Conservation (phyloP, 306 rosid species). For the Prunus kanzakura region DNA sequence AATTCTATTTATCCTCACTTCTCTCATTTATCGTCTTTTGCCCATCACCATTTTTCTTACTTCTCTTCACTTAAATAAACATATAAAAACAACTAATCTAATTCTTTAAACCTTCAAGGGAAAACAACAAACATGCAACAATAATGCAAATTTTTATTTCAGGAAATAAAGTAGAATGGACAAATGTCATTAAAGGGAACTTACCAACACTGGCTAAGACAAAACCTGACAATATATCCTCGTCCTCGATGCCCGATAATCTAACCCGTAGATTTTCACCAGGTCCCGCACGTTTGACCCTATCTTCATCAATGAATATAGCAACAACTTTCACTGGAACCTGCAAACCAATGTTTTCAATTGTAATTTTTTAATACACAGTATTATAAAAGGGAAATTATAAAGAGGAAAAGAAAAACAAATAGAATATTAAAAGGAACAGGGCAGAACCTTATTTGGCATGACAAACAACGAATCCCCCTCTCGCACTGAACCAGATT, state of each 20-base stretch:
- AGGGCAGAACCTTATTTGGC: slow-evolving; percentile 83
- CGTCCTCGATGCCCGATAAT: slow-evolving; percentile 83
- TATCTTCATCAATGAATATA: slow-evolving; percentile 62
- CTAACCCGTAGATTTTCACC: slow-evolving; percentile 94
- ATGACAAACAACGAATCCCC: slow-evolving; percentile 80
- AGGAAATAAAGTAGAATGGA: background rate
- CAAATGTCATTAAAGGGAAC: background rate
- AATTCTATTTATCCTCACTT: background rate
- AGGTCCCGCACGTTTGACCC: slow-evolving; percentile 85
- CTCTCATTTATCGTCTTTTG: background rate
- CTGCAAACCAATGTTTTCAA: slow-evolving; percentile 37
- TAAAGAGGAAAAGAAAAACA: background rate
- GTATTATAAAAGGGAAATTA: background rate
- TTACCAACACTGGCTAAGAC: slow-evolving; percentile 81
- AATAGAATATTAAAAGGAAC: background rate
- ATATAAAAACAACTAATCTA: background rate
- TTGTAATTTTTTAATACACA: slow-evolving; percentile 8
- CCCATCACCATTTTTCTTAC: background rate
- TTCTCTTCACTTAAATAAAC: background rate
- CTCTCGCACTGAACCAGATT: slow-evolving; percentile 76
- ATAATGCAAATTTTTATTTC: background rate
- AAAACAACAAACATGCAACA: background rate
- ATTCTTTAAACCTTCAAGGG: background rate
- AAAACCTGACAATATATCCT: slow-evolving; percentile 74
- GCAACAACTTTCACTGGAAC: slow-evolving; percentile 76